Conservation (phyloP, 2,329 filamentous ascomycete genomes). For the Stachybotrys chlorohalonatus region DNA sequence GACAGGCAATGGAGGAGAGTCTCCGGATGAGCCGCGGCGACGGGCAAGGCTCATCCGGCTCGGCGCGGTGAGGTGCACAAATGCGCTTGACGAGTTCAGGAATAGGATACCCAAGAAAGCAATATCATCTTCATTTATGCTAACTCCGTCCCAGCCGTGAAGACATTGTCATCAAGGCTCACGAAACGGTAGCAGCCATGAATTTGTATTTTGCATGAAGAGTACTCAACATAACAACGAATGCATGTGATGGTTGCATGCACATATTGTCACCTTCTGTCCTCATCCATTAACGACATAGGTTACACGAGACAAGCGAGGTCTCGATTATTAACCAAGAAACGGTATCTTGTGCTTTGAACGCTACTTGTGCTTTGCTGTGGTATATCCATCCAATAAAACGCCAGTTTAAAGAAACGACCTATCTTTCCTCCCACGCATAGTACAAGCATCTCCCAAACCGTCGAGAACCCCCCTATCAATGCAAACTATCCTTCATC, state of each 20-base stretch:
- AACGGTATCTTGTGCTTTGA: background rate
- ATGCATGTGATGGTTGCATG: too few species aligned
- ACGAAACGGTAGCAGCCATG: too few species aligned
- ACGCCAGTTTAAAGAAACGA: background rate
- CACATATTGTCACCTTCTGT: too few species aligned
- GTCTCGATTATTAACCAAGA: too few species aligned
- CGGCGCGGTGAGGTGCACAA: background rate
- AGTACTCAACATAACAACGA: too few species aligned
- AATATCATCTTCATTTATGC: background rate
- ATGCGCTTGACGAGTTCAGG: background rate
- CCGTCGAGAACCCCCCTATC: background rate
- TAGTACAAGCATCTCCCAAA: background rate
- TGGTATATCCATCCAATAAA: background rate
- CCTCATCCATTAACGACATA: too few species aligned
- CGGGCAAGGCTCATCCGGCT: constrained; percentile 13
- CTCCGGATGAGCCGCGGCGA: constrained; percentile 29
- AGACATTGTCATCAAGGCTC: too few species aligned
- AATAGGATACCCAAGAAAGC: background rate
- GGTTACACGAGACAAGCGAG: too few species aligned
- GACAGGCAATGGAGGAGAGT: constrained; percentile 45
- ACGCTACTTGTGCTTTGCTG: background rate
- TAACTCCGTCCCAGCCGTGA: too few species aligned
- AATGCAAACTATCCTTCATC: background rate
- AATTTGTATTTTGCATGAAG: too few species aligned
- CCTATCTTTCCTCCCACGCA: background rate